A percentile compares a stretch with the other conserved stretches of the same genome.
phyloP scores from a whole-genome alignment of 106 monocot species.

The Acanthochlamys bracteata region DNA sequence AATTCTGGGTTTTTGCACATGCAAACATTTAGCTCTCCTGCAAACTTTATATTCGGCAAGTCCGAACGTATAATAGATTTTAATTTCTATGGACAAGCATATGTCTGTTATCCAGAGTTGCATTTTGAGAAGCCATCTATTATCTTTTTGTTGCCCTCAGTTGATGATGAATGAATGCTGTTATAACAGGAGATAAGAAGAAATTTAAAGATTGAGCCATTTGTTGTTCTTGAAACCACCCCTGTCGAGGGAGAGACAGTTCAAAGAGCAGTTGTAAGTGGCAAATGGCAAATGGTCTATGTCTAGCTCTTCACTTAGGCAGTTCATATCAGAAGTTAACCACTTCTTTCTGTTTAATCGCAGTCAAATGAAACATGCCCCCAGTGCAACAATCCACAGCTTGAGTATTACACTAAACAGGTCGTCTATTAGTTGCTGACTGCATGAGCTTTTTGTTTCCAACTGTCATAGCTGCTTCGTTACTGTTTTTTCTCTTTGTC shows the following conservation, averaged over 20 bases:
- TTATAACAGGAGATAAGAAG: conserved; percentile 69
- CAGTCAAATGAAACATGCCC: conserved; percentile 62
- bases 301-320: too few species aligned
- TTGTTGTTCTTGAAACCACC: conserved; percentile 31
- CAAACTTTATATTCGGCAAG: too few species aligned
- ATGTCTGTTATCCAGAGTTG: not conserved
- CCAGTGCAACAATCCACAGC: conserved; percentile 47
- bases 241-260: conserved; percentile 29
- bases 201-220: conserved; percentile 62
- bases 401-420: conserved; percentile 72
- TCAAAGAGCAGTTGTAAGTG: conserved; percentile 58
- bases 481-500: too few species aligned
- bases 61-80: not conserved
- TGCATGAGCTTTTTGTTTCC: not conserved
- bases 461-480: not conserved
- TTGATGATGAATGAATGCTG: not conserved
- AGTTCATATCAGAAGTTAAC: not conserved
- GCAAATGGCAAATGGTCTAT: not conserved
- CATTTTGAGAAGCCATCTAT: not conserved
- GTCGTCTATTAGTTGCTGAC: conserved; percentile 19
- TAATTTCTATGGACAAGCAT: not conserved
- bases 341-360: not conserved
- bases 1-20: too few species aligned
- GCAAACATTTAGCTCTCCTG: too few species aligned
- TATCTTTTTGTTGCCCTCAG: not conserved